Evolutionary conservation across 768 basidiomycete genomes (phyloP).

Genomic region (Auricularia sp.): DNA sequence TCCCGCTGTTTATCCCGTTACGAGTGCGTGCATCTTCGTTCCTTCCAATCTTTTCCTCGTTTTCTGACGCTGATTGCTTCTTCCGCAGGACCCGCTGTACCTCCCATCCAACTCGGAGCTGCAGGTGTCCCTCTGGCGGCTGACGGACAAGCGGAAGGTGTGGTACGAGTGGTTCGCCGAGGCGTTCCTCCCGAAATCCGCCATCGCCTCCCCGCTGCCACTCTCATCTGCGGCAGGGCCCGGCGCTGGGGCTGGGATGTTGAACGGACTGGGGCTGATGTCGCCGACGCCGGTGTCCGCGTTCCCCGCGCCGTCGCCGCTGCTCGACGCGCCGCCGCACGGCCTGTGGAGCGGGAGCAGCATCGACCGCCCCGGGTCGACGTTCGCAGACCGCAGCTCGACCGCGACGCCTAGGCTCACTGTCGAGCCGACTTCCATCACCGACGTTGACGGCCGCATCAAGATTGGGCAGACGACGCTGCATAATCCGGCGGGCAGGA

Average conservation of each 20-base stretch:
- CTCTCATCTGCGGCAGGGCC: slow-evolving; percentile 18
- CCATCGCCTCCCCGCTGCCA: slow-evolving; percentile 19
- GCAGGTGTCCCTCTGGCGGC: slow-evolving; percentile 87
- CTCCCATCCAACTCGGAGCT: slow-evolving; percentile 87
- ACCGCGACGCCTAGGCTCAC: slow-evolving; percentile 7
- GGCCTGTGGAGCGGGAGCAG: slow-evolving; percentile 6
- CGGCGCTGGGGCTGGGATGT: no score
- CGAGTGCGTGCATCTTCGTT: no score
- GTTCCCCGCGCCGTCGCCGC: slow-evolving; percentile 42
- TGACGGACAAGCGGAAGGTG: slow-evolving; percentile 79
- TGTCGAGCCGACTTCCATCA: slow-evolving; percentile 12
- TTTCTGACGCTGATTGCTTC: slow-evolving; percentile 16
- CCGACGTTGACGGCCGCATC: slow-evolving; percentile 24
- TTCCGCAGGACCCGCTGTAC: slow-evolving; percentile 81
- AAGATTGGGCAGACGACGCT: slow-evolving; percentile 93
- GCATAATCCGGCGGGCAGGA: slow-evolving; percentile 83
- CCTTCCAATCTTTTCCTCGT: no score
- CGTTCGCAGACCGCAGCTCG: slow-evolving; percentile 8
- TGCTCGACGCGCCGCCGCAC: slow-evolving; percentile 48
- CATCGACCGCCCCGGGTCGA: no score
- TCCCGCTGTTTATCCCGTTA: slow-evolving; percentile 93
- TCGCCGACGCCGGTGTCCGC: slow-evolving; percentile 12
- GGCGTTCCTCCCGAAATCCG: slow-evolving; percentile 66
- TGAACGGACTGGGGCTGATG: slow-evolving; percentile 9
- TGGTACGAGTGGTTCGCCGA: slow-evolving; percentile 99